Conservation (phyloP, 129 eudicot species). For the Apium graveolens region DNA sequence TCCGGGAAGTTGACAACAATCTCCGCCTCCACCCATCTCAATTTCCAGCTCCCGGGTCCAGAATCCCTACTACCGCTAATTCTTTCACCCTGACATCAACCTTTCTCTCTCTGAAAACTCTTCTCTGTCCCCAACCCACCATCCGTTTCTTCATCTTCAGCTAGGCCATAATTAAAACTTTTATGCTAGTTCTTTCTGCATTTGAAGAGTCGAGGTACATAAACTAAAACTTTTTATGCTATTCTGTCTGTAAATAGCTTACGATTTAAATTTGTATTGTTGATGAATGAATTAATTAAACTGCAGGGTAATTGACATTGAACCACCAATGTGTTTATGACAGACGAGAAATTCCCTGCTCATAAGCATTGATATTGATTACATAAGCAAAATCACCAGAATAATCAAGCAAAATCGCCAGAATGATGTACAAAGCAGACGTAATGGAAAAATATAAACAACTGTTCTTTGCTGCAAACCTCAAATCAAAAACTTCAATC, state of each 20-base stretch:
- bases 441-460: background rate
- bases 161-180: conserved; percentile 46
- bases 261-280: background rate
- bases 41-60: no score
- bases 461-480: background rate
- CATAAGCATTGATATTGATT: no score
- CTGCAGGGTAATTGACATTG: no score
- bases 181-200: no score
- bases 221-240: background rate
- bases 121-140: conserved; percentile 23
- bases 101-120: conserved; percentile 41
- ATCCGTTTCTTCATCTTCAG: conserved; percentile 32
- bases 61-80: no score
- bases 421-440: background rate
- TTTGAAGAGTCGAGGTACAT: no score
- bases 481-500: background rate
- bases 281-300: no score
- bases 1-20: no score
- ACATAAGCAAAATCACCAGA: no score
- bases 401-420: background rate
- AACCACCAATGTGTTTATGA: no score
- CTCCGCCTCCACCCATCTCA: no score
- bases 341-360: background rate
- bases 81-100: no score
- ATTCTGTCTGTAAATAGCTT: background rate